Evolutionary conservation across 2,329 filamentous ascomycete species (phyloP).

Genomic region (Colletotrichum shisoi): DNA sequence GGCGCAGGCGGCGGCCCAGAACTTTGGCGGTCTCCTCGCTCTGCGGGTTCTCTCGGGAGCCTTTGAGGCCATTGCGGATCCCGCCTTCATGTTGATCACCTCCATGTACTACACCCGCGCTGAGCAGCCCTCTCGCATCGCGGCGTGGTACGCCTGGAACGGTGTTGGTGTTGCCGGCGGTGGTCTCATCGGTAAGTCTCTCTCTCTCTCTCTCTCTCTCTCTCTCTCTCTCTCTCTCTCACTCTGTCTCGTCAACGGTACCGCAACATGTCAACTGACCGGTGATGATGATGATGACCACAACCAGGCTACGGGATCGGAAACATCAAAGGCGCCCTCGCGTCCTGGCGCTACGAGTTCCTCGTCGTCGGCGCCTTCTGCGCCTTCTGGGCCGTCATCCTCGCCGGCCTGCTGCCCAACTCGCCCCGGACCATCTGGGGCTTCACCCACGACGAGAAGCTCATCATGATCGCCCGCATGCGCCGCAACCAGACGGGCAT

Average conservation of each 20-base stretch:
- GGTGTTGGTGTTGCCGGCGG: slow-evolving; percentile 67
- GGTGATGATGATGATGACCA: rapidly evolving
- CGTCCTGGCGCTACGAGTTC: slow-evolving; percentile 73
- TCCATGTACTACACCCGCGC: slow-evolving; percentile 70
- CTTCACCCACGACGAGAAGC: slow-evolving; percentile 59
- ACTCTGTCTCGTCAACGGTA: too few relatives aligned
- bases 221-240: too few relatives aligned
- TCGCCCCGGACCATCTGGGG: slow-evolving; percentile 63
- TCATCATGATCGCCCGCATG: slow-evolving; percentile 64
- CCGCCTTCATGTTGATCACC: slow-evolving; percentile 68
- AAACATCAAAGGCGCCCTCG: slow-evolving; percentile 63
- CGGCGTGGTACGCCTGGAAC: slow-evolving; percentile 67
- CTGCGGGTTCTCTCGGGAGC: slow-evolving; percentile 69
- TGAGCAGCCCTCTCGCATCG: slow-evolving; percentile 68
- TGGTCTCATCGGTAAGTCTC: slow-evolving; percentile 51
- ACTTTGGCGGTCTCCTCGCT: slow-evolving; percentile 63
- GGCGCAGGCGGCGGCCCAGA: slow-evolving; percentile 62
- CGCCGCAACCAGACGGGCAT: slow-evolving; percentile 66
- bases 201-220: too few relatives aligned
- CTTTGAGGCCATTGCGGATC: slow-evolving; percentile 64
- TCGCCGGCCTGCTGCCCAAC: slow-evolving; percentile 65
- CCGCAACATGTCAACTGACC: neutral
- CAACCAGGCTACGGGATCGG: slow-evolving; percentile 66
- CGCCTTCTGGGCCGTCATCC: slow-evolving; percentile 65
- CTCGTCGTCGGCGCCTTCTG: slow-evolving; percentile 69